Base-by-base conservation (phyloP, 2,329 filamentous ascomycete genomes). In the Aspergillus brasiliensis region DNA sequence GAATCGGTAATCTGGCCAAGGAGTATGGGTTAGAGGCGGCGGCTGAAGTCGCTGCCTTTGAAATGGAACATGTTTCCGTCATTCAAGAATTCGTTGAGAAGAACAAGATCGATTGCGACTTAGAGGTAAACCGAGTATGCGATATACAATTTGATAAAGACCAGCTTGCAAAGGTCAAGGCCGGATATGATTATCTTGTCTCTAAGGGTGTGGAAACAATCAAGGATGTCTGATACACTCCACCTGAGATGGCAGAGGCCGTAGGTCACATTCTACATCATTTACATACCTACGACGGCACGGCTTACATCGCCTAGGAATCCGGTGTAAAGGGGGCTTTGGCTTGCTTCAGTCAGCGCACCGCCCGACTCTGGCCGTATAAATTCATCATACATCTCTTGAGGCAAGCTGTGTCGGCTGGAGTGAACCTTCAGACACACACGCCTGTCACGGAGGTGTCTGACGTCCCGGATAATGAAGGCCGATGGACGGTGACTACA, bases 351-450 rank as follows among this genome's bases (percentile, higher is more conserved):
- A 64, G 67, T 1, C 75, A 71, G 51, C 71, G 68, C 0, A 69
- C 75, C 2, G 74, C 64, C 1, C 70, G 71, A 34, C 64, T 77
- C 13, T 78, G 75, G 75, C 92, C 92, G 0, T 96, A 96, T 75
- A 96, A 95, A 76, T 84, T 96, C 17, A 87, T 96, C 2, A 80
- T 86, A 1, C 89, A 87, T 75, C 81, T 93, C 0, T 77, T 96
- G 0, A 86, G 91, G 70, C 81, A 91, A 0, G 68, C 84, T 7
- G 75, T 80, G 17, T 73, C 68, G 0, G 71, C 65, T 38, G 82
- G 81, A 0, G 67, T 84, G 6, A 82, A 84, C 61, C 64, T 86
- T 38, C 83, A 86, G 66, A 84, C 84, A 0, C 73, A 79, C 62
- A 86, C 84, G 2, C 76, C 80, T 1, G 83, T 78, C 2, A 63